These are phyloP conservation scores for Fusarium sp. DNA, from an alignment of 2,329 filamentous ascomycete genomes.

Conservation along the genomic window DNA sequence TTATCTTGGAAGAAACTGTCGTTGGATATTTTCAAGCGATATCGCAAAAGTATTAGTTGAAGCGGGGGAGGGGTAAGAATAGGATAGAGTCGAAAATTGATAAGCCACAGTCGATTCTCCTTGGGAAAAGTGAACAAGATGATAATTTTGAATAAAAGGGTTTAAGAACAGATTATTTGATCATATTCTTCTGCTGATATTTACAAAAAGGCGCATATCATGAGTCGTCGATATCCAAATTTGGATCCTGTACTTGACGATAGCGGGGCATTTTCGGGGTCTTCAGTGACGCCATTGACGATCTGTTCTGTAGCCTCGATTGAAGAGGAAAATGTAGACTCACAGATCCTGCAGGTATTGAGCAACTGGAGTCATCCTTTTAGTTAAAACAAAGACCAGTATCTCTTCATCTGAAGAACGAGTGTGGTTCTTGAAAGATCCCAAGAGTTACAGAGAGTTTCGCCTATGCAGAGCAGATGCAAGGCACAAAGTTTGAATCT, in stretches of 20 bases:
- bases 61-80: constrained; percentile 21
- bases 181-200: background rate
- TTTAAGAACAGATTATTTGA: background rate
- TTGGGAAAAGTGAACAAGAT: background rate
- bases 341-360: constrained; percentile 16
- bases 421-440: background rate
- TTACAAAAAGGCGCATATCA: constrained; percentile 5
- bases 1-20: background rate
- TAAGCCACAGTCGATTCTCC: background rate
- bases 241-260: constrained; percentile 1
- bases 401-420: background rate
- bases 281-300: constrained; percentile 36
- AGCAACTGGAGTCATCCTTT: background rate
- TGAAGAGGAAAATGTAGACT: constrained; percentile 9
- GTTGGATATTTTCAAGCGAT: background rate
- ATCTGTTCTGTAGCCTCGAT: constrained; percentile 25
- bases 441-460: background rate
- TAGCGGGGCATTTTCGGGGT: constrained; percentile 26
- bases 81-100: background rate
- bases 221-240: constrained; percentile 28
- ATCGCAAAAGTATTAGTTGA: constrained; percentile 14
- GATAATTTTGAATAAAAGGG: background rate
- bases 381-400: background rate
- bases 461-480: constrained; percentile 5
- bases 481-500: background rate